phyloP scores from a whole-genome alignment of 345 rosid genomes.

The Boechera retrofracta region DNA sequence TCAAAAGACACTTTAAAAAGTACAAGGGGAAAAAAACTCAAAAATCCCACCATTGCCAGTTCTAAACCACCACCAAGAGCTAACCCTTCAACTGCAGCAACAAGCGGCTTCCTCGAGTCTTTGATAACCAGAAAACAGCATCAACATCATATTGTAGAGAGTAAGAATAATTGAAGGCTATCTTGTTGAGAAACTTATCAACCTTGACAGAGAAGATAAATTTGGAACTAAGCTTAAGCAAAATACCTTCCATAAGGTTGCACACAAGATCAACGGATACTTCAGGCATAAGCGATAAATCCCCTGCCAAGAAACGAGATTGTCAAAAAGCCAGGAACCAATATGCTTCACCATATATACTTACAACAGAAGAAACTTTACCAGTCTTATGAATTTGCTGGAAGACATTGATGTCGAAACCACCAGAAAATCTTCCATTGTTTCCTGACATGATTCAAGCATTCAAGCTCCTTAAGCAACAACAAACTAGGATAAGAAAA shows the following conservation, averaged over 20 bases:
- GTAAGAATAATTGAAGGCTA: background rate
- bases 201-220: background rate
- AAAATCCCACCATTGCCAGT: conserved; percentile 73
- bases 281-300: conserved; percentile 72
- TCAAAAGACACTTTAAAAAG: background rate
- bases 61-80: conserved; percentile 99
- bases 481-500: conserved; percentile 4
- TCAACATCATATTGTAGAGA: background rate
- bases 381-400: conserved; percentile 74
- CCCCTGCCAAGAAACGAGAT: conserved; percentile 59
- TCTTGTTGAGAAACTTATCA: conserved; percentile 11
- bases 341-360: background rate
- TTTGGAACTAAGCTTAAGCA: background rate
- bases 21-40: background rate
- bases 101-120: conserved; percentile 93
- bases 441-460: conserved; percentile 56
- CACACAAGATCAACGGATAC: conserved; percentile 82
- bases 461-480: conserved; percentile 31
- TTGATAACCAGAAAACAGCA: conserved; percentile 34
- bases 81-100: conserved; percentile 95
- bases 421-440: conserved; percentile 87
- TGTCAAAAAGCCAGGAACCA: conserved; percentile 6
- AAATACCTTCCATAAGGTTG: conserved; percentile 77
- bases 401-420: conserved; percentile 89
- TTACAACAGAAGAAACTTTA: conserved; percentile 37